Conservation (phyloP, 768 basidiomycete species). For the Lactarius tabidus region DNA sequence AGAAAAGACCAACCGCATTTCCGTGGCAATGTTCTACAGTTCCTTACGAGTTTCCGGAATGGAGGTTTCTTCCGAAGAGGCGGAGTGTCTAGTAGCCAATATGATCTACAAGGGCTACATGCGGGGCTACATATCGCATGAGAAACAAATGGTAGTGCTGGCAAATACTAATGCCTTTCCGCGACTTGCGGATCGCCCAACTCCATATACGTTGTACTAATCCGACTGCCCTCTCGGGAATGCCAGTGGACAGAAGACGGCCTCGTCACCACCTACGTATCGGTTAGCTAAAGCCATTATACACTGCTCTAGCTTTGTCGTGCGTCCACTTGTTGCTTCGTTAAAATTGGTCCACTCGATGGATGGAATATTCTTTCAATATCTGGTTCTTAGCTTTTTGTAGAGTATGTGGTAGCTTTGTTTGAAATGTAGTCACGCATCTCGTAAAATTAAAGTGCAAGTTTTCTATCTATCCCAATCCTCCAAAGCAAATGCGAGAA, state of each 20-base stretch:
- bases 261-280: not conserved
- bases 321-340: not conserved
- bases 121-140: slow-evolving; percentile 95
- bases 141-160: slow-evolving; percentile 90
- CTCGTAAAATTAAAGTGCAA: not conserved
- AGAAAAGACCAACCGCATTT: slow-evolving; percentile 71
- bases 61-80: slow-evolving; percentile 71
- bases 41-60: slow-evolving; percentile 69
- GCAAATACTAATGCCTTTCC: slow-evolving; percentile 81
- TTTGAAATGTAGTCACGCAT: not conserved
- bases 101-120: slow-evolving; percentile 93
- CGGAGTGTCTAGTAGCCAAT: slow-evolving; percentile 91
- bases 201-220: slow-evolving; percentile 42
- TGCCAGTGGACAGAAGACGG: not conserved
- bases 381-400: not conserved
- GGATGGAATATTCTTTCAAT: not conserved
- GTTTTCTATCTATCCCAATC: slow-evolving; percentile 60
- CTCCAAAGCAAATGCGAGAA: slow-evolving; percentile 71
- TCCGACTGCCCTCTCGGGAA: not conserved
- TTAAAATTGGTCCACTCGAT: not conserved
- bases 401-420: not conserved
- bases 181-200: slow-evolving; percentile 55
- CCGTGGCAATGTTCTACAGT: slow-evolving; percentile 75
- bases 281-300: not conserved
- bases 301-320: not conserved